phyloP scores from a whole-genome alignment of 1,139 yeast genomes.

The Magnusiomyces paraingens region DNA sequence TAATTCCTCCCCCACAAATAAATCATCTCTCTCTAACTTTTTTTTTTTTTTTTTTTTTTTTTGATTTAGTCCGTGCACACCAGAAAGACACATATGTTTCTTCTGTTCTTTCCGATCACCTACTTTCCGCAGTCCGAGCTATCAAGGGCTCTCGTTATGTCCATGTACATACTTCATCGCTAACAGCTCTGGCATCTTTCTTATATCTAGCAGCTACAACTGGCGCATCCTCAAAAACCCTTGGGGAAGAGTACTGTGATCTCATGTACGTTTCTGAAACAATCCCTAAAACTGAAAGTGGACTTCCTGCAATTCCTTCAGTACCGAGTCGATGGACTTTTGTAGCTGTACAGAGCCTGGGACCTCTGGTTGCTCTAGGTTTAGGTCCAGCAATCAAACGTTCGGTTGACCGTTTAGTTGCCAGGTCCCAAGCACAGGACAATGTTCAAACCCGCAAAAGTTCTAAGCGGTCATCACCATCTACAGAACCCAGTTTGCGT shows the following conservation, averaged over 20 bases:
- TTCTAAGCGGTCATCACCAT: too few species aligned
- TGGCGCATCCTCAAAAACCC: constrained; percentile 64
- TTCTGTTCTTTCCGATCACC: constrained; percentile 45
- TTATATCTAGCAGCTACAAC: constrained; percentile 69
- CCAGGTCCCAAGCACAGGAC: too few species aligned
- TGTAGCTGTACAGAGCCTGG: too few species aligned
- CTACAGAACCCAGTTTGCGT: too few species aligned
- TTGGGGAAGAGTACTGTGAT: constrained; percentile 94
- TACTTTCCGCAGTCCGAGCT: constrained; percentile 51
- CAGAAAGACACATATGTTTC: constrained; percentile 81
- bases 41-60: background rate
- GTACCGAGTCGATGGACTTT: too few species aligned
- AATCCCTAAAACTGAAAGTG: background rate
- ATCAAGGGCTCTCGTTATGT: constrained; percentile 61
- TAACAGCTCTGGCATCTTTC: constrained; percentile 52
- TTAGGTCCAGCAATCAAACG: too few species aligned
- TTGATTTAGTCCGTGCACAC: constrained; percentile 48
- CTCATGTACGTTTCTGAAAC: constrained; percentile 44
- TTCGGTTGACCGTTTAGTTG: too few species aligned
- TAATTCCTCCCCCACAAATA: background rate
- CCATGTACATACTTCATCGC: constrained; percentile 57
- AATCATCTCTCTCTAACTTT: too few species aligned
- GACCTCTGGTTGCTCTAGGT: too few species aligned
- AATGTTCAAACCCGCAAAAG: too few species aligned
- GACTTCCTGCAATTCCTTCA: too few species aligned